These are phyloP conservation scores for Hymenoscyphus fructigenus DNA, from an alignment of 2,329 filamentous ascomycete species.

Conservation along the genomic window DNA sequence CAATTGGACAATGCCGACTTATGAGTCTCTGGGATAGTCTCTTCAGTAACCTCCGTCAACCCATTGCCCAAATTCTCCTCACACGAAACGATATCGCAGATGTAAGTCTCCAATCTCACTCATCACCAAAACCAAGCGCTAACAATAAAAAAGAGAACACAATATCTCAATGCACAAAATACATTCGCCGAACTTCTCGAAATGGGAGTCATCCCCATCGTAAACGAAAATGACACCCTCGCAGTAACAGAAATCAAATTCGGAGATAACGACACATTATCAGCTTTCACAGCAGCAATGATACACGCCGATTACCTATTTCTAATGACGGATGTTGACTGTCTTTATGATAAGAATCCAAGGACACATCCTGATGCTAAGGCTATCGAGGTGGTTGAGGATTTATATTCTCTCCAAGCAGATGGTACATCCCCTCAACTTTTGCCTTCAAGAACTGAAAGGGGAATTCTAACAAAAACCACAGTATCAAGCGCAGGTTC, in stretches of 20 bases:
- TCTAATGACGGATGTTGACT: constrained; percentile 98
- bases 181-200: constrained; percentile 86
- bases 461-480: constrained; percentile 10
- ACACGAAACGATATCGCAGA: constrained; percentile 96
- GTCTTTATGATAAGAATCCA: constrained; percentile 94
- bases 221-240: constrained; percentile 97
- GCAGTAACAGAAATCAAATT: constrained; percentile 99
- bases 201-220: constrained; percentile 96
- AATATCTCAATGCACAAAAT: constrained; percentile 96
- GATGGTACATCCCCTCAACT: constrained; percentile 56
- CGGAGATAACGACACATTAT: constrained; percentile 96
- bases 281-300: constrained; percentile 95
- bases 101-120: constrained; percentile 47
- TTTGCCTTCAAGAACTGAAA: not conserved
- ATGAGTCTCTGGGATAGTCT: constrained; percentile 95
- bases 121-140: constrained; percentile 12
- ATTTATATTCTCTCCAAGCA: constrained; percentile 77
- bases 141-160: constrained; percentile 61
- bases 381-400: constrained; percentile 88
- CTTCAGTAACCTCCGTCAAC: constrained; percentile 83
- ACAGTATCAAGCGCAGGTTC: constrained; percentile 85
- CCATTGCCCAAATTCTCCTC: constrained; percentile 90
- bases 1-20: constrained; percentile 91
- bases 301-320: constrained; percentile 95
- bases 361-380: constrained; percentile 79